Base-by-base conservation (phyloP, 768 basidiomycete species). In the Amanita brunnescens region DNA sequence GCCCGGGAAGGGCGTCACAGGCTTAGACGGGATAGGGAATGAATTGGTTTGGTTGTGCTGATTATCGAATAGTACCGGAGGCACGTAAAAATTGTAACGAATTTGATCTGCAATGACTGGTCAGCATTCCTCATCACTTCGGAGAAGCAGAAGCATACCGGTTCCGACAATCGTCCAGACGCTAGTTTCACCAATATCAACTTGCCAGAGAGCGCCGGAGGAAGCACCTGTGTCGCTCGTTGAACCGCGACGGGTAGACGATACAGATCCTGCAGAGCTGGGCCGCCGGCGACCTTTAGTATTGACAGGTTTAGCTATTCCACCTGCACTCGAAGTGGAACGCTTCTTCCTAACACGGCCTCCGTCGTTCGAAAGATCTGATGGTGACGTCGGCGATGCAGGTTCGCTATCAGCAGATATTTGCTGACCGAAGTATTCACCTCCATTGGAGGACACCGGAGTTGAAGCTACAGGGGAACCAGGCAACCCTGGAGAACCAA, bases 81-180 rank as follows among this genome's bases (percentile, higher is more conserved):
- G 91, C 10, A 93, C 85, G 62, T 91, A 93, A 67, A 93, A 94
- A 67, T 93, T 91, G 70, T 93, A 92, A 55, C 91, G 84, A 48
- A 91, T 79, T 79, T 92, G 87, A 62, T 94, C 91, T 85, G 68
- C 42, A 33, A n/a, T 30, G 49, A 55, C 41, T 48, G 39, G 48
- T 52, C 50, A 56, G 62, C 32, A 63, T 58, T 47, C 54, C 39
- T 52, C 49, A 32, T 24, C 26, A 26, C 7, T 37, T 16, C 30
- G 32, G 34, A 33, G 16, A n/a, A 35, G 18, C 33, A 51, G 18
- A 14, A 33, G 61, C 75, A 67, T 65, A 91, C 89, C 89, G 55
- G 88, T 91, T 58, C 91, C 90, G 54, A 92, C 89, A 57, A 93
- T 90, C 3, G 91, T 93, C 91, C 91, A 94, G 20, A 92, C 87